phyloP scores from a whole-genome alignment of 2,329 filamentous ascomycete genomes.

The Plectosphaerella plurivora region DNA sequence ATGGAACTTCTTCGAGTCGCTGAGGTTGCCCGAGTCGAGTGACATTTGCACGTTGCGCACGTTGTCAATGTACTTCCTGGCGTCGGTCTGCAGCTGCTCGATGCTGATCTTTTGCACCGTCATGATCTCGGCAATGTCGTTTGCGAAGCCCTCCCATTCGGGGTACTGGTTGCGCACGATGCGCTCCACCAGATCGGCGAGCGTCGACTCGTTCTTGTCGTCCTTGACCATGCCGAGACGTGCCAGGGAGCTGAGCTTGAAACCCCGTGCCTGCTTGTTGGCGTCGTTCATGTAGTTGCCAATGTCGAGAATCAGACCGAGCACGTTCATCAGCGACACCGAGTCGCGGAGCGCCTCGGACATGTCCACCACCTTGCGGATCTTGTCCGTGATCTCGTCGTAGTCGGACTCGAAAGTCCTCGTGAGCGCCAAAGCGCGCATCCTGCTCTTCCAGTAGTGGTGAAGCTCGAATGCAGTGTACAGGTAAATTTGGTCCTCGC shows the following conservation, averaged over 20 bases:
- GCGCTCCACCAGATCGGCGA: slow-evolving; percentile 92
- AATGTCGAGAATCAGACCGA: slow-evolving; percentile 93
- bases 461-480: slow-evolving; percentile 91
- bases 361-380: slow-evolving; percentile 79
- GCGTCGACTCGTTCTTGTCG: slow-evolving; percentile 95
- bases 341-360: slow-evolving; percentile 89
- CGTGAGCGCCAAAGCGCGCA: slow-evolving; percentile 83
- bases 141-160: slow-evolving; percentile 85
- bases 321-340: slow-evolving; percentile 89
- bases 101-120: slow-evolving; percentile 87
- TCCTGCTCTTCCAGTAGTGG: slow-evolving; percentile 98
- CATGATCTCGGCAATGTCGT: slow-evolving; percentile 79
- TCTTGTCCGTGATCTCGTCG: slow-evolving; percentile 81
- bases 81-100: slow-evolving; percentile 82
- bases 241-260: slow-evolving; percentile 93
- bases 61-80: slow-evolving; percentile 89
- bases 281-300: slow-evolving; percentile 99
- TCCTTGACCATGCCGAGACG: slow-evolving; percentile 97
- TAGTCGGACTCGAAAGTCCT: slow-evolving; percentile 84
- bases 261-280: slow-evolving; percentile 95
- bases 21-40: slow-evolving; percentile 88
- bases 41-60: slow-evolving; percentile 91
- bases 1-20: slow-evolving; percentile 96
- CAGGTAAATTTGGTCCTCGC: slow-evolving; percentile 93
- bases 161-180: slow-evolving; percentile 96